Percentiles rank a stretch among this genome's conserved stretches.
Evolutionary conservation across 2,329 filamentous ascomycete species (phyloP).

Genomic region (Truncatella angustata): DNA sequence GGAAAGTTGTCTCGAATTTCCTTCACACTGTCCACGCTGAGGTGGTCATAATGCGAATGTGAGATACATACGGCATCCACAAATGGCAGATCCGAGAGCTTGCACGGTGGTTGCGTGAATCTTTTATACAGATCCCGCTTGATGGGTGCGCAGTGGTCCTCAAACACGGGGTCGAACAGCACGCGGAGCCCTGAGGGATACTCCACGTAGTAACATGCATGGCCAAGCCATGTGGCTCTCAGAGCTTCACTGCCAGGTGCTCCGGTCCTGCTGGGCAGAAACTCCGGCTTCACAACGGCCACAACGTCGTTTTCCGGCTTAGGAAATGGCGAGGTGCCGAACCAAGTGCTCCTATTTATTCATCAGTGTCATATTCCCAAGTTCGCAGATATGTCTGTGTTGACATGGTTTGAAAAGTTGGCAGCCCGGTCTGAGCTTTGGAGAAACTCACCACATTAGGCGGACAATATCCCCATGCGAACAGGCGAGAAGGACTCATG

Average conservation of each 20-base stretch:
- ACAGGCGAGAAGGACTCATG: constrained; percentile 6
- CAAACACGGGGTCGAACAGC: constrained; percentile 92
- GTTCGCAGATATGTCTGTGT: background rate
- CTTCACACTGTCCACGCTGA: constrained; percentile 73
- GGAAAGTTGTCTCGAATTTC: constrained; percentile 71
- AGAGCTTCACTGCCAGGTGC: constrained; percentile 48
- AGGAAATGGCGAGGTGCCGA: background rate
- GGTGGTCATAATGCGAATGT: constrained; percentile 91
- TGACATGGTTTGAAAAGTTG: no score
- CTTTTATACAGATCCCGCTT: constrained; percentile 69
- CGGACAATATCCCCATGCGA: background rate
- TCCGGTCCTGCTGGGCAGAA: background rate
- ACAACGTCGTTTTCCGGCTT: background rate
- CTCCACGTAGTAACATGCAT: constrained; percentile 91
- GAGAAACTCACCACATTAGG: background rate
- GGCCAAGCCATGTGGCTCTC: constrained; percentile 90
- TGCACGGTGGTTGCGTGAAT: constrained; percentile 74
- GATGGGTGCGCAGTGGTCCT: constrained; percentile 79
- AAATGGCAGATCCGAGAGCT: constrained; percentile 72
- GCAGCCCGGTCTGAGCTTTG: no score
- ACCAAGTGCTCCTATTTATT: background rate
- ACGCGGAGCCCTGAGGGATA: constrained; percentile 84
- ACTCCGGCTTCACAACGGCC: background rate
- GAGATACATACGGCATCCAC: constrained; percentile 79
- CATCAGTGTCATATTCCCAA: background rate